Conservation (phyloP, 2,329 filamentous ascomycete genomes). For the Macroventuria anomochaeta region DNA sequence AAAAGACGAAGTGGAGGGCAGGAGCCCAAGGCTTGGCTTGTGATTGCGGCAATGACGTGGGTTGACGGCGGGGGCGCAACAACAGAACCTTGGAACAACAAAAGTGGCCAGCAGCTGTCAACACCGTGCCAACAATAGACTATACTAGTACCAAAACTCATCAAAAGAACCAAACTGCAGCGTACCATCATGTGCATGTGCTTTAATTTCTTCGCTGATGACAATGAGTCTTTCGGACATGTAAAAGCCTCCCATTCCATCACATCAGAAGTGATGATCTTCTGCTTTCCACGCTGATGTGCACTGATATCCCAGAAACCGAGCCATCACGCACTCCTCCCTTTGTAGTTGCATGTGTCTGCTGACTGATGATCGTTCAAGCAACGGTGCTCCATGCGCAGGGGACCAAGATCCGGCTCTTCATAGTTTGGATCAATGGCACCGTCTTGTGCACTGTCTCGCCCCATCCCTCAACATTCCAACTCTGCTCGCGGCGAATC, state of each 20-base stretch:
- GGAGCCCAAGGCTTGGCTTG: slow-evolving; percentile 31
- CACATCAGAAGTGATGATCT: background rate
- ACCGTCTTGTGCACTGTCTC: slow-evolving; percentile 99
- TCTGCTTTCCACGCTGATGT: background rate
- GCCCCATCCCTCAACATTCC: slow-evolving; percentile 93
- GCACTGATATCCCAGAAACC: background rate
- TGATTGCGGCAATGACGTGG: slow-evolving; percentile 43
- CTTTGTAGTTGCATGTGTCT: background rate
- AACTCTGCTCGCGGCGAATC: slow-evolving; percentile 88
- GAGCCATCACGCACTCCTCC: too few relatives aligned
- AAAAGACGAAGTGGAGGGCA: slow-evolving; percentile 16
- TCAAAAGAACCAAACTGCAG: background rate
- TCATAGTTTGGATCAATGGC: slow-evolving; percentile 94
- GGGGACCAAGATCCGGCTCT: slow-evolving; percentile 88
- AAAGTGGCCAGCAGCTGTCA: slow-evolving; percentile 1
- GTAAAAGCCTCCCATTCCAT: background rate
- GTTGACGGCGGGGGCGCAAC: slow-evolving; percentile 15
- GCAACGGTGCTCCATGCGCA: slow-evolving; percentile 97
- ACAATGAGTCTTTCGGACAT: background rate
- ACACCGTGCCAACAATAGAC: background rate
- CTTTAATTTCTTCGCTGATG: background rate
- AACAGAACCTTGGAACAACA: slow-evolving; percentile 11
- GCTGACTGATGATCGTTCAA: slow-evolving; percentile 51
- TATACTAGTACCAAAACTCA: too few relatives aligned
- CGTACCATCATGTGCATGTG: background rate